Base-by-base conservation (phyloP, 2,329 filamentous ascomycete genomes). In the Diaporthe caulivora region DNA sequence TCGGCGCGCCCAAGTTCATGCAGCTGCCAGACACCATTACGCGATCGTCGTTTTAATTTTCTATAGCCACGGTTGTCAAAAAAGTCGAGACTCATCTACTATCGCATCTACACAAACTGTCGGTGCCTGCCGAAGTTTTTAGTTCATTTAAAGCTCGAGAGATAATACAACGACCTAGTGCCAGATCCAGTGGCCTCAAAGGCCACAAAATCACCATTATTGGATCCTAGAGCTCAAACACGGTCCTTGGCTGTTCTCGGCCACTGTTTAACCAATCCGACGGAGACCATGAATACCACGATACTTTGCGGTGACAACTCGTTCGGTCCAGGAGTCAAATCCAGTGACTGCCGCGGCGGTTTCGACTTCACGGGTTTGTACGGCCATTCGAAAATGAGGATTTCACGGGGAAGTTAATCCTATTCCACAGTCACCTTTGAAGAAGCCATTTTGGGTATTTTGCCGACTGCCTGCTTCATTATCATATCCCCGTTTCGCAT, bases 291-390 rank as follows among this genome's bases (percentile, higher is more conserved):
- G 57, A 37, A 71, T 5, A 5, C 53, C 21, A 37, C 13, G 13
- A n/a, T 18, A 24, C 64, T 71, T 1, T 75, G 74, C 62, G 65
- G 70, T n/a, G 74, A 75, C 57, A 29, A n/a, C n/a, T 69, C 42
- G 3, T 75, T 75, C 42, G 74, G 74, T 24, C 74, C 74, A 31
- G 60, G 26, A 40, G 72, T 75, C 47, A 55, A 67, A 37, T 67
- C 69, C 11, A 58, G 34, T 29, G 37, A 70, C 47, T 75, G 74
- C 44, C 74, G 74, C 31, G 71, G 71, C 17, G 74, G 74, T 17
- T 75, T 75, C 37, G 74, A 75, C 37, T 75, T 75, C 64, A 75
- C 74, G 31, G 55, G 74, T 70, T 9, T 13, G 37, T 24, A 49
- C 26, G 26, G 21, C 15, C 7, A 47, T 17, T 13, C n/a, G 2